Percentiles rank a stretch among this genome's conserved stretches.
phyloP scores from a whole-genome alignment of 805 yeast species.

The Saccharomycopsis lassenensis region DNA sequence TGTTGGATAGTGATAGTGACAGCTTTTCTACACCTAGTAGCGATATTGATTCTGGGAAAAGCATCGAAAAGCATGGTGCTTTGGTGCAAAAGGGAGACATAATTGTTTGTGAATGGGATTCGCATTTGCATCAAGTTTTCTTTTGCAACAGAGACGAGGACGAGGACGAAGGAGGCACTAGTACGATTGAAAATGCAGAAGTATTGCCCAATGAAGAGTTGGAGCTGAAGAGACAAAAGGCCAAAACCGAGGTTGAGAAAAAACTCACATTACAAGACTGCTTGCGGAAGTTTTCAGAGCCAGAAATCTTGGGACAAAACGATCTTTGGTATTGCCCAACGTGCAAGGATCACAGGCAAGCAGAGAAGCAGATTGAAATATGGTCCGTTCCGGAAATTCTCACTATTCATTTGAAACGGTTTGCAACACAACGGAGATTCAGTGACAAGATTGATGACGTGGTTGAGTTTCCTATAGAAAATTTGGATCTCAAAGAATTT shows the following conservation, averaged over 20 bases:
- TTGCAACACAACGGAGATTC: conserved; percentile 71
- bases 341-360: conserved; percentile 83
- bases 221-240: conserved; percentile 31
- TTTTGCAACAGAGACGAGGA: conserved; percentile 37
- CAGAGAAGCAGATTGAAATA: conserved; percentile 79
- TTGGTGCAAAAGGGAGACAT: conserved; percentile 28
- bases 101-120: conserved; percentile 60
- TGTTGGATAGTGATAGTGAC: too few relatives aligned
- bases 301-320: conserved; percentile 78
- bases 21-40: too few relatives aligned
- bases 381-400: conserved; percentile 93
- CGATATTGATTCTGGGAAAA: too few relatives aligned
- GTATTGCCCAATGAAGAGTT: conserved; percentile 43
- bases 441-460: conserved; percentile 82
- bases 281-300: conserved; percentile 57
- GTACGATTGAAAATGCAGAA: conserved; percentile 46
- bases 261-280: conserved; percentile 63
- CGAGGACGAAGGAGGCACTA: conserved; percentile 35
- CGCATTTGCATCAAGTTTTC: conserved; percentile 35
- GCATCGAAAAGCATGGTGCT: conserved; percentile 14
- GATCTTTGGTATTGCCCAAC: conserved; percentile 92
- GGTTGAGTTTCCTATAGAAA: conserved; percentile 81
- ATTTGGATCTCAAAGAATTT: conserved; percentile 59
- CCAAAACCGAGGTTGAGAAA: conserved; percentile 23
- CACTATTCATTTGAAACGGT: conserved; percentile 82